Percentiles rank a stretch among this genome's conserved stretches.
These are phyloP conservation scores for Cairneyella variabilis DNA, from an alignment of 495 filamentous ascomycete genomes.

Conservation along the genomic window DNA sequence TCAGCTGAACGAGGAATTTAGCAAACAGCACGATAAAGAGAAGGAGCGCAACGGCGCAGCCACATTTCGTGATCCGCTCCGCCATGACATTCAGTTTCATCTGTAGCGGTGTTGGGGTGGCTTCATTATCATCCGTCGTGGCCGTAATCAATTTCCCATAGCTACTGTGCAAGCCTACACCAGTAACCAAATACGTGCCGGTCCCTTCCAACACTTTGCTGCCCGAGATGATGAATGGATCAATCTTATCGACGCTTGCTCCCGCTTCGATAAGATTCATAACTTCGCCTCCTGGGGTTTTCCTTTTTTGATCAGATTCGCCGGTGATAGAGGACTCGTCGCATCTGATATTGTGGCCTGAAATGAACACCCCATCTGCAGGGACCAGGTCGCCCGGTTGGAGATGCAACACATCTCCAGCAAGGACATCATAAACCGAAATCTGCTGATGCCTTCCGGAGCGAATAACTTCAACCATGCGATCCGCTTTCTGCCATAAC, in stretches of 20 bases:
- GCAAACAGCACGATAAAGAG: constrained; percentile 87
- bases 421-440: constrained; percentile 68
- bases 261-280: constrained; percentile 68
- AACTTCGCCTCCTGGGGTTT: constrained; percentile 64
- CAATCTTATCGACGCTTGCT: constrained; percentile 70
- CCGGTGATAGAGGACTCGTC: constrained; percentile 79
- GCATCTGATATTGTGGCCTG: constrained; percentile 64
- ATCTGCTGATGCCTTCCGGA: constrained; percentile 72
- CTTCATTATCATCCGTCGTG: constrained; percentile 76
- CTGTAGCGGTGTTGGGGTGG: constrained; percentile 87
- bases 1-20: constrained; percentile 72
- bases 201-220: constrained; percentile 86
- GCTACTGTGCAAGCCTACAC: constrained; percentile 73
- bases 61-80: constrained; percentile 86
- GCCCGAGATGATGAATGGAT: constrained; percentile 91
- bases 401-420: constrained; percentile 75
- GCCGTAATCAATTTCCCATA: constrained; percentile 92
- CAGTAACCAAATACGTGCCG: constrained; percentile 75
- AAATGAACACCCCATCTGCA: constrained; percentile 69
- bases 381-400: constrained; percentile 83
- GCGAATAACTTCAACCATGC: constrained; percentile 67
- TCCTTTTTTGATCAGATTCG: constrained; percentile 74
- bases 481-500: constrained; percentile 78
- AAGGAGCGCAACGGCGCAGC: constrained; percentile 71
- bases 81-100: constrained; percentile 83